Conservation (phyloP, 306 rosid species). For the Pachyrhizus erosus region DNA sequence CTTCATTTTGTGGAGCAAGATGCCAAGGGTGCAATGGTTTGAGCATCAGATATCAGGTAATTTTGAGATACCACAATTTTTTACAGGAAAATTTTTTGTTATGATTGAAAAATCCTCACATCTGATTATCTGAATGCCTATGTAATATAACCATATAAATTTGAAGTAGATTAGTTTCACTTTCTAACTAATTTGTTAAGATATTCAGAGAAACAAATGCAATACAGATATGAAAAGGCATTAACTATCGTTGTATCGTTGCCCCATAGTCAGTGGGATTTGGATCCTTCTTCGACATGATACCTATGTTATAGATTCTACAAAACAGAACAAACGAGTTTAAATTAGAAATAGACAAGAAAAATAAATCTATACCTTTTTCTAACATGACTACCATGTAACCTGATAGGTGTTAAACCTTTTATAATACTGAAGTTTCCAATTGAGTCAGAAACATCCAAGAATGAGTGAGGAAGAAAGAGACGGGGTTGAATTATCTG, state of each 20-base stretch:
- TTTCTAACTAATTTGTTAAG: not conserved
- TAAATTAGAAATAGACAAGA: not conserved
- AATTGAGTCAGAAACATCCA: not conserved
- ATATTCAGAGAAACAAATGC: conserved; percentile 20
- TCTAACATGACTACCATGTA: not conserved
- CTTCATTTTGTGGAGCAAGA: conserved; percentile 74
- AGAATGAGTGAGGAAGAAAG: not conserved
- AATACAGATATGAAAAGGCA: not conserved
- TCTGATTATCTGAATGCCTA: not conserved
- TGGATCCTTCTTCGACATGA: not conserved
- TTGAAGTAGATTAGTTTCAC: conserved; percentile 11
- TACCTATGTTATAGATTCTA: not conserved
- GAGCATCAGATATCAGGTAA: conserved; percentile 91
- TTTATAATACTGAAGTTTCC: not conserved
- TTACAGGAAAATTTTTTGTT: not conserved
- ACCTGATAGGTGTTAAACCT: not conserved
- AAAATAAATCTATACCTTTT: not conserved
- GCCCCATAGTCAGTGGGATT: not conserved
- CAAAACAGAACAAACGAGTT: not conserved
- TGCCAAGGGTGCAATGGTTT: conserved; percentile 85
- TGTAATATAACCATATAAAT: conserved; percentile 30
- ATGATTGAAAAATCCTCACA: conserved; percentile 15
- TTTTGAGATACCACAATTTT: conserved; percentile 22
- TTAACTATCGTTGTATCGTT: not conserved
- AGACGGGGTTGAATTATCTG: not conserved